Evolutionary conservation across 2,329 filamentous ascomycete species (phyloP).

Genomic region (Fusarium albidum): DNA sequence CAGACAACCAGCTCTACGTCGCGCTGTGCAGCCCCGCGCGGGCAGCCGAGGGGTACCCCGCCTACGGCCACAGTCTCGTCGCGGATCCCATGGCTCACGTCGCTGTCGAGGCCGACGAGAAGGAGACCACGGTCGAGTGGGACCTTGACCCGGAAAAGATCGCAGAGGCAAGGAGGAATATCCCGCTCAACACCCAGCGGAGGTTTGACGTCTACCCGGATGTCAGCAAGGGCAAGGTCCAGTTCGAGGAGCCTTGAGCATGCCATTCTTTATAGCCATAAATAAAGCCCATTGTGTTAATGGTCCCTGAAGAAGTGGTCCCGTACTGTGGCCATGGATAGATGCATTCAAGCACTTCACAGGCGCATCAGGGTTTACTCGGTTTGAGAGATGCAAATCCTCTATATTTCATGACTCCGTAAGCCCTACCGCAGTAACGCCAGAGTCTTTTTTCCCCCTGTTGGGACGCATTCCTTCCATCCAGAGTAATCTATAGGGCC

Average conservation of each 20-base stretch:
- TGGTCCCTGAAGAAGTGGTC: background rate
- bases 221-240: conserved; percentile 70
- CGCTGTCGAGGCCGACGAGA: conserved; percentile 80
- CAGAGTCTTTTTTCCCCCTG: conserved; percentile 25
- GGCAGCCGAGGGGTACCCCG: conserved; percentile 78
- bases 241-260: conserved; percentile 43
- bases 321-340: background rate
- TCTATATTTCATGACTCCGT: conserved; percentile 31
- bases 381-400: conserved; percentile 12
- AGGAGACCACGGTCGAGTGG: conserved; percentile 77
- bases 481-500: conserved; percentile 31
- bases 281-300: background rate
- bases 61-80: conserved; percentile 91
- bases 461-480: conserved; percentile 15
- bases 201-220: conserved; percentile 97
- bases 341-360: too few species aligned
- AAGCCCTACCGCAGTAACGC: conserved; percentile 25
- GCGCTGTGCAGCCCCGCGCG: conserved; percentile 91
- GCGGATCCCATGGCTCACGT: conserved; percentile 87
- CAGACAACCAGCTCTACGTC: conserved; percentile 96
- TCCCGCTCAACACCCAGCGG: conserved; percentile 85
- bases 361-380: background rate
- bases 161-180: conserved; percentile 78
- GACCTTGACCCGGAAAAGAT: conserved; percentile 75
- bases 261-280: conserved; percentile 1